Evolutionary conservation across 2,329 filamentous ascomycete genomes (phyloP).

Genomic region (Myrmaecium sp.): DNA sequence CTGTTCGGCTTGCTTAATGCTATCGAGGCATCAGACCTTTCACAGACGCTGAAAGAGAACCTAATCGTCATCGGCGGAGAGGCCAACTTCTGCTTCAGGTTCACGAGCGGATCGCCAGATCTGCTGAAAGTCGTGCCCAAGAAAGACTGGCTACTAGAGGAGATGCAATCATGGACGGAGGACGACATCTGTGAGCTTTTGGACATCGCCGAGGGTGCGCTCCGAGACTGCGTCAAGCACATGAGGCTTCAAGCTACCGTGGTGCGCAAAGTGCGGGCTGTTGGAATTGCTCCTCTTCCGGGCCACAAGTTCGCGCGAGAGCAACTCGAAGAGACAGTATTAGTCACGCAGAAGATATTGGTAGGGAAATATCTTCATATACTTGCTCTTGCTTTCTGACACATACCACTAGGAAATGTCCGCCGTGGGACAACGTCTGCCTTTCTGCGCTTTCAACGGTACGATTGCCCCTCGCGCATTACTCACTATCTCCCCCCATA

Average conservation of each 20-base stretch:
- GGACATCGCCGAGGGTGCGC: constrained; percentile 70
- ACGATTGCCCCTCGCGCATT: constrained; percentile 5
- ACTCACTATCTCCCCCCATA: neutral
- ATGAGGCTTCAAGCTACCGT: constrained; percentile 66
- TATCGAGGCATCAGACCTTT: constrained; percentile 47
- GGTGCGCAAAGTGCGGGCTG: constrained; percentile 66
- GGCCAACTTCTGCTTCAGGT: constrained; percentile 86
- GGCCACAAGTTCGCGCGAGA: constrained; percentile 62
- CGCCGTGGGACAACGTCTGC: constrained; percentile 48
- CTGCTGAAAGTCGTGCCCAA: constrained; percentile 50
- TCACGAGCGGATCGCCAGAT: constrained; percentile 44
- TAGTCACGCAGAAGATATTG: constrained; percentile 83
- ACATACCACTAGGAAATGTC: constrained; percentile 44
- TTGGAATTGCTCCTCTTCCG: constrained; percentile 36
- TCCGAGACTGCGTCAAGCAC: constrained; percentile 64
- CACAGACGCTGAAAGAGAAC: constrained; percentile 52
- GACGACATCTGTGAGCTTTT: constrained; percentile 64
- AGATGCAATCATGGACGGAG: constrained; percentile 64
- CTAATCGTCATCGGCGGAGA: constrained; percentile 91
- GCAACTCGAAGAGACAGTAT: constrained; percentile 84
- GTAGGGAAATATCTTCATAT: constrained; percentile 10
- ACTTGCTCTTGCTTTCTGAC: neutral
- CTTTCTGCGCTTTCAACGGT: constrained; percentile 96
- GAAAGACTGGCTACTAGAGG: constrained; percentile 55
- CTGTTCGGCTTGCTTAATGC: constrained; percentile 76